These are phyloP conservation scores for Lactifluus echinatus DNA, from an alignment of 768 basidiomycete genomes.

Conservation along the genomic window DNA sequence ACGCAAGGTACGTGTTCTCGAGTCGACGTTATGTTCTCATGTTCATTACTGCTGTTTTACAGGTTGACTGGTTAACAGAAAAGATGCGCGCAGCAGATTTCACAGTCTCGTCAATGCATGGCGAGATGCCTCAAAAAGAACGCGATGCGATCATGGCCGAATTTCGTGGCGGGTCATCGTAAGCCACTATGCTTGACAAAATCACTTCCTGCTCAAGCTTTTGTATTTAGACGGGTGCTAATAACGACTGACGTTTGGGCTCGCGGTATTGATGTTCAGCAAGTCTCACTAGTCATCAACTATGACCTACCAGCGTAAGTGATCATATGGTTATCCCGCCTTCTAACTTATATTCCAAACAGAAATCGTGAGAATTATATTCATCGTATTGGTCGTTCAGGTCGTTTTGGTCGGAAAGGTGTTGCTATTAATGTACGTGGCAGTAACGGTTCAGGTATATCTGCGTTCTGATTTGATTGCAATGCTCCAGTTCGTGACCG, in stretches of 20 bases:
- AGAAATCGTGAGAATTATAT: conserved; percentile 99
- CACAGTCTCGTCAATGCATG: conserved; percentile 93
- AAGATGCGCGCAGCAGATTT: conserved; percentile 99
- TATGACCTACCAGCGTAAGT: conserved; percentile 90
- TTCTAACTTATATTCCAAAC: conserved; percentile 7
- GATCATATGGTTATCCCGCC: conserved; percentile 1
- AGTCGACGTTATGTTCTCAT: background rate
- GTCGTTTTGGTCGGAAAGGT: conserved; percentile 98
- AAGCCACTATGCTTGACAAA: conserved; percentile 28
- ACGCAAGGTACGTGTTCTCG: conserved; percentile 62
- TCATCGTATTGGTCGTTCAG: conserved; percentile 98
- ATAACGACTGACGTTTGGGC: conserved; percentile 98
- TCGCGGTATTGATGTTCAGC: conserved; percentile 96
- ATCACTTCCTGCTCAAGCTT: background rate
- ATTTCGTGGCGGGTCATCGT: conserved; percentile 90
- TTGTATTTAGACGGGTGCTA: conserved; percentile 62
- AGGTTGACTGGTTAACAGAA: conserved; percentile 98
- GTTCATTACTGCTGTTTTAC: background rate
- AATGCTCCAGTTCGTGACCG: conserved; percentile 67
- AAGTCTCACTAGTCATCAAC: conserved; percentile 95
- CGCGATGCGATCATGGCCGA: conserved; percentile 96
- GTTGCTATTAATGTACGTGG: conserved; percentile 92
- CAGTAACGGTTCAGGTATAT: background rate
- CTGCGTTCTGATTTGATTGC: background rate
- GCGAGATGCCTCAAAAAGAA: conserved; percentile 94